Evolutionary conservation across 1,139 yeast species (phyloP).

Genomic region (Blastobotrys indianensis): DNA sequence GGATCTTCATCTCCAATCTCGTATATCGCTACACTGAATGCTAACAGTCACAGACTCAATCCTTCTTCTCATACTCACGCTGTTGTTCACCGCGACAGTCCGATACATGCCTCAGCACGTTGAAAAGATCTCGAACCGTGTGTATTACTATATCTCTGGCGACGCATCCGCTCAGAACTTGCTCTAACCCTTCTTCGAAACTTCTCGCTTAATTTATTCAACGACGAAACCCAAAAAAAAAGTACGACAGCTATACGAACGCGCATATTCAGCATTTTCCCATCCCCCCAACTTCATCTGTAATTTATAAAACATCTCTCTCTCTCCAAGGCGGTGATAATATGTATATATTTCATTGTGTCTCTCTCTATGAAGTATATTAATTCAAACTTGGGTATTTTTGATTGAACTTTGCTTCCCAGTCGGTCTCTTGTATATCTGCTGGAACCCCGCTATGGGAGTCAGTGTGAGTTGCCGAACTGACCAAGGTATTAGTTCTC

Average conservation of each 20-base stretch:
- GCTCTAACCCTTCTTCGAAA: neutral
- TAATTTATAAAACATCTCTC: no score
- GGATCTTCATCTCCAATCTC: no score
- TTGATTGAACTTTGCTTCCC: conserved; percentile 29
- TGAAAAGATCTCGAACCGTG: conserved; percentile 19
- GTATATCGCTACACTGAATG: no score
- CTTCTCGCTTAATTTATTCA: conserved; percentile 1
- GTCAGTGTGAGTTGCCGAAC: no score
- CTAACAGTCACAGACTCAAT: neutral
- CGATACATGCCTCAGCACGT: conserved; percentile 27
- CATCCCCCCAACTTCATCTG: no score
- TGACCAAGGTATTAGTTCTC: no score
- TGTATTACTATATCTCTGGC: conserved; percentile 24
- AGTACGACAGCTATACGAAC: no score
- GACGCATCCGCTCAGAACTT: conserved; percentile 1
- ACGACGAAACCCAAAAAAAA: neutral
- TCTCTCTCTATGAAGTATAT: neutral
- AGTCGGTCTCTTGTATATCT: conserved; percentile 17
- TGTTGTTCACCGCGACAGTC: conserved; percentile 20
- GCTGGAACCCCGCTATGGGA: neutral
- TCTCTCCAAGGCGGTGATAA: neutral
- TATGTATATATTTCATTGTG: neutral
- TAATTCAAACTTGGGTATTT: conserved; percentile 30
- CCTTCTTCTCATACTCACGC: conserved; percentile 9
- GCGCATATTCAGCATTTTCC: no score